phyloP scores from a whole-genome alignment of 176 grass and related monocot species.

The Juncus effusus region DNA sequence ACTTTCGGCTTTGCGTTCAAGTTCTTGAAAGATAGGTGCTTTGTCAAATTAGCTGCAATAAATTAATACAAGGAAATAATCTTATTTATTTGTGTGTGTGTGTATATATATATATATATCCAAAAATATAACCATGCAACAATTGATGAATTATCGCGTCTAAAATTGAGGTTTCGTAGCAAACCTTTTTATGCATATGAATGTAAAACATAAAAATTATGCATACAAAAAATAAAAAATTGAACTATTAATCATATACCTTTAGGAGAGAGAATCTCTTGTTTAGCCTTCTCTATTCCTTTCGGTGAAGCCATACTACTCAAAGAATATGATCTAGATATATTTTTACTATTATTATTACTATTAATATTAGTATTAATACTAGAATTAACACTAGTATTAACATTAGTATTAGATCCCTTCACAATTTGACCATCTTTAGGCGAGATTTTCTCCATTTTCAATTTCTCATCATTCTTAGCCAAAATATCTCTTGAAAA shows the following conservation, averaged over 20 bases:
- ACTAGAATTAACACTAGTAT: no score
- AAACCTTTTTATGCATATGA: no score
- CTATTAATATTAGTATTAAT: no score
- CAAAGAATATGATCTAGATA: slow-evolving; percentile 57
- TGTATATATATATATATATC: no score
- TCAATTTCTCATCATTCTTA: slow-evolving; percentile 16
- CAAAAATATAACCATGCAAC: no score
- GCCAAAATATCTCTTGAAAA: slow-evolving; percentile 5
- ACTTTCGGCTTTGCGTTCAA: slow-evolving; percentile 54
- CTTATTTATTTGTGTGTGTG: no score
- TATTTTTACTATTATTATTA: neutral
- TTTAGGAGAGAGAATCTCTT: slow-evolving; percentile 54
- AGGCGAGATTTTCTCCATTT: neutral
- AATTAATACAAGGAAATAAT: no score
- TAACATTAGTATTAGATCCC: slow-evolving; percentile 24
- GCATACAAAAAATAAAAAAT: slow-evolving; percentile 2
- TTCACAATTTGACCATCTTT: slow-evolving; percentile 32
- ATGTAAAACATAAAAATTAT: no score
- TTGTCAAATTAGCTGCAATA: slow-evolving; percentile 50
- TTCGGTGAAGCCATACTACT: slow-evolving; percentile 19
- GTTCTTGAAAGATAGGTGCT: slow-evolving; percentile 73
- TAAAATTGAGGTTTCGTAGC: no score
- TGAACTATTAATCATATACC: slow-evolving; percentile 50
- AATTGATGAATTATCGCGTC: no score
- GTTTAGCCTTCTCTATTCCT: slow-evolving; percentile 45